Base-by-base conservation (phyloP, 1,139 yeast genomes). In the Saccharomycopsis phalli region DNA sequence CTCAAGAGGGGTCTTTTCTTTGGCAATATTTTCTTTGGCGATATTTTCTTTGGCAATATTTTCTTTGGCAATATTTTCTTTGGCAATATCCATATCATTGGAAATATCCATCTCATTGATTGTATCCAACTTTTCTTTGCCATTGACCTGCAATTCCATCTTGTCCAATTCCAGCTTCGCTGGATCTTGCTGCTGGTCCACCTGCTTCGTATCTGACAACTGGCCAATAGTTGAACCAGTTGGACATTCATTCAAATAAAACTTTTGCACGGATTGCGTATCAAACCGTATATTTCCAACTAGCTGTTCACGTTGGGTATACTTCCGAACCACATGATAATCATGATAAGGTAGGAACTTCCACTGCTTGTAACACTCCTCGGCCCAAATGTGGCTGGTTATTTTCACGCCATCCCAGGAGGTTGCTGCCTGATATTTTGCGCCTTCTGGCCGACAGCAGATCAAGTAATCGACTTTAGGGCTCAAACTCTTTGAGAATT, bases 321-420 rank as follows among this genome's bases (percentile, higher is more conserved):
- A 18, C 22, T 30, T 20, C 3, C 5, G 16, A 26, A 42, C 29
- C 5, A 26, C 38, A 7, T 4, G 11, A 11, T 34, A 30, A 14
- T 37, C 53, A 1, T 65, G 53, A 17, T 60, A 64, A 34, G 75
- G 71, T 50, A 73, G 65, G 4, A 67, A 51, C 34, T 59, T 58
- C 88, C 93, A 81, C 34, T 66, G 59, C 0, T 77, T 66, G 53
- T 68, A 81, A 40, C 82, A 71, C 45, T 83, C 93, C 54, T 91
- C 97, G n/a, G 91, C 60, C 98, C 98, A 91, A 16, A 79, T 54
- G 57, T 84, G 95, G 53, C 81, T 87, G 0, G 84, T 80, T 1
- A 81, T 57, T 27, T 61, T 62, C 21, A 79, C 69, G 6, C 63
- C 61, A 2, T 69, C 53, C 62, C 76, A 71, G 33, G 62, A 61